Evolutionary conservation across 345 rosid species (phyloP), one percentile per base, ranked within the genome.

Genomic region (Murraya koenigii): DNA sequence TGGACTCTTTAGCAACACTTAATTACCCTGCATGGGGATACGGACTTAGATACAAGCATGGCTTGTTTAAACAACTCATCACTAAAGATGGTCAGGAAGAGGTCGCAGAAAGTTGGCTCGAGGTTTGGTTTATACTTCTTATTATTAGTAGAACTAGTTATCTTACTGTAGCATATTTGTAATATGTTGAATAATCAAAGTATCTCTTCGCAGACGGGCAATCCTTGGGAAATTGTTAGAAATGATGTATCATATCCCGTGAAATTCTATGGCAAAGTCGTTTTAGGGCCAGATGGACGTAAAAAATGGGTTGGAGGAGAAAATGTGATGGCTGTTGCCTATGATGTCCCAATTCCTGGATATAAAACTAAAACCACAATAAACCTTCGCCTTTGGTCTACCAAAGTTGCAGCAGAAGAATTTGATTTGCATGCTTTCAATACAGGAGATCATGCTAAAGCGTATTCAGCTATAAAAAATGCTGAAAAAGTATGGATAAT

Each of bases 11-110:
- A 8, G 91, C 91, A 33, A 85, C 89, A 28, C 85, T 89, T 66
- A 89, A 84, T 74, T 87, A 85, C 80, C 92, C 90, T 52, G 87
- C 86, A 0, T 84, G 85, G 85, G 92, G 88, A 49, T 89, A 89
- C 74, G 88, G 88, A 72, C 85, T 87, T 39, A 85, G 87, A 72
- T 89, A 82, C 83, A 82, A 74, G 73, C 82, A 87, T 33, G 88
- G 90, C 47, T 82, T 89, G 81, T 89, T 87, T 83, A 87, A 89
- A 75, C 85, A 89, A 73, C 78, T 66, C 8, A 86, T 88, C 36
- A 85, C 89, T 38, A 80, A 85, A 78, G 84, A 83, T 44, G 91
- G 91, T 47, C 91, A 82, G 72, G 89, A 86, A 74, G 91, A 88
- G 83, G 84, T 84, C 77, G 91, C 89, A 66, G 89, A 86, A 81